Conservation (phyloP, 306 rosid species). For the Comarum palustre region DNA sequence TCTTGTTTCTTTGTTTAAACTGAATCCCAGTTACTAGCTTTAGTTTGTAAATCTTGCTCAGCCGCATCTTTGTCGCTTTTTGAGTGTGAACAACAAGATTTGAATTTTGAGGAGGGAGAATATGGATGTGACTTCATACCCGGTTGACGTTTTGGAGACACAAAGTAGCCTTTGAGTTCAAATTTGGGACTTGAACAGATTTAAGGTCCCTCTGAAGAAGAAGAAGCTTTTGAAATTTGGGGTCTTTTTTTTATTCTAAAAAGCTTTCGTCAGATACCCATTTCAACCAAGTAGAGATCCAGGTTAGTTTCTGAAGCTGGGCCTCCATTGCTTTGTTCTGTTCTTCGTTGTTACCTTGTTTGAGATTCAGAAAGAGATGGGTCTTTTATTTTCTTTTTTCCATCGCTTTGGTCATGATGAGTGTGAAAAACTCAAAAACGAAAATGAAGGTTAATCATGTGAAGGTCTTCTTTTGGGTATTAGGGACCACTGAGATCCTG, state of each 20-base stretch:
- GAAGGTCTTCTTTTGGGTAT: constrained; percentile 9
- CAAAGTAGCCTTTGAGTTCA: not conserved
- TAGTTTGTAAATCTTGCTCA: not conserved
- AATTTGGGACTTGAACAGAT: not conserved
- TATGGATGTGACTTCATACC: constrained; percentile 1
- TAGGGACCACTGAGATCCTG: constrained; percentile 31
- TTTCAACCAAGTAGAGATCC: not conserved
- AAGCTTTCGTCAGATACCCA: constrained; percentile 1
- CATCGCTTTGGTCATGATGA: constrained; percentile 12
- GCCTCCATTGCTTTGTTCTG: constrained; percentile 12
- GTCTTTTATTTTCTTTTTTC: constrained; percentile 12
- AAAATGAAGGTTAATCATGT: constrained; percentile 2
- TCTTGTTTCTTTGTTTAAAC: constrained; percentile 15
- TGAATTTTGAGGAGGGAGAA: constrained; percentile 20
- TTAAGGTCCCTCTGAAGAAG: not conserved
- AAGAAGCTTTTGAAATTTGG: not conserved
- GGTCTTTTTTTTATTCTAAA: constrained; percentile 1
- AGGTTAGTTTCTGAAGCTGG: constrained; percentile 15
- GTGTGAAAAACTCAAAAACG: not conserved
- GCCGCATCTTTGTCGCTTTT: constrained; percentile 20
- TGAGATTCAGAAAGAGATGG: constrained; percentile 9
- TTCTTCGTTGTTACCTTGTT: constrained; percentile 6
- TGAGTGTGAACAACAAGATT: not conserved
- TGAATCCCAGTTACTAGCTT: constrained; percentile 6
- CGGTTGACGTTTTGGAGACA: constrained; percentile 16